Percentiles rank a stretch among this genome's conserved stretches.
phyloP scores from a whole-genome alignment of 495 filamentous ascomycete genomes.

The Clohesyomyces aquaticus region DNA sequence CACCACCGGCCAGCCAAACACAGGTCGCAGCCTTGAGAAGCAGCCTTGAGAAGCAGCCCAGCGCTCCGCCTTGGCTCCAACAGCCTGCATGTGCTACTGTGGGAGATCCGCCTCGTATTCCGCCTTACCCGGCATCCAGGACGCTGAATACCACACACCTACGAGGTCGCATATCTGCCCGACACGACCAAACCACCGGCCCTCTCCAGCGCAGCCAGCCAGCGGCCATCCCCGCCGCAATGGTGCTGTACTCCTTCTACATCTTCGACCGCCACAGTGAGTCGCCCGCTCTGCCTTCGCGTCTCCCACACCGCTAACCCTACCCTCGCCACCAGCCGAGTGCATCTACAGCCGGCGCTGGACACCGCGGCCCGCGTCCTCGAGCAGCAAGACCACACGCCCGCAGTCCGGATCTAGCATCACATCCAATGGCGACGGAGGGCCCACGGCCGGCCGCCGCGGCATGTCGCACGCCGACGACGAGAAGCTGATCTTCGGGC shows the following conservation, averaged over 20 bases:
- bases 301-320: slow-evolving; percentile 8
- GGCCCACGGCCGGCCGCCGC: slow-evolving; percentile 40
- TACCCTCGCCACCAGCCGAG: slow-evolving; percentile 64
- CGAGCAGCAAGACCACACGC: slow-evolving; percentile 42
- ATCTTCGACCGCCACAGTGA: slow-evolving; percentile 98
- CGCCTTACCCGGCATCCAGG: not conserved
- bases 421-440: slow-evolving; percentile 42
- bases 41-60: not conserved
- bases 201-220: not conserved
- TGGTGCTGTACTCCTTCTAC: slow-evolving; percentile 97
- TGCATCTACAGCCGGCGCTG: slow-evolving; percentile 94
- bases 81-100: too few relatives aligned
- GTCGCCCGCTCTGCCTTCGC: slow-evolving; percentile 23
- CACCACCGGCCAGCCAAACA: too few relatives aligned
- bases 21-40: too few relatives aligned
- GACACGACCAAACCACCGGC: too few relatives aligned
- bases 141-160: too few relatives aligned
- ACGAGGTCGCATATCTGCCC: too few relatives aligned
- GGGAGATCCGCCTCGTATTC: not conserved
- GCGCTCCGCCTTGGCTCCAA: not conserved
- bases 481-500: slow-evolving; percentile 95
- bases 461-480: slow-evolving; percentile 75
- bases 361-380: slow-evolving; percentile 56
- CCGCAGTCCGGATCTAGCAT: slow-evolving; percentile 44
- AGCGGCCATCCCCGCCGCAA: slow-evolving; percentile 47